Conservation (phyloP, 257 asterid species). For the Salvia rosmarinus region DNA sequence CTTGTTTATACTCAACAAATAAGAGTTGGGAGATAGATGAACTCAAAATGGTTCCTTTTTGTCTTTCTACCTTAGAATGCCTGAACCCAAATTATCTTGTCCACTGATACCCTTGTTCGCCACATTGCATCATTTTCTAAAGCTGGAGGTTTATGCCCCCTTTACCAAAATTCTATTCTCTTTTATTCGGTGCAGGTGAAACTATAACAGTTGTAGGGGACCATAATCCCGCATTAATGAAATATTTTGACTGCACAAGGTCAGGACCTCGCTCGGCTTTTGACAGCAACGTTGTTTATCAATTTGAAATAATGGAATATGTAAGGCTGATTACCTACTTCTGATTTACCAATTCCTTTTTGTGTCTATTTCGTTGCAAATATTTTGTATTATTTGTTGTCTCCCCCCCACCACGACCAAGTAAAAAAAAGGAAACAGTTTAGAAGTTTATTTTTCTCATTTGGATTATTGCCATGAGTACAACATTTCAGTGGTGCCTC, state of each 20-base stretch:
- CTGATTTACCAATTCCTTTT: conserved; percentile 18
- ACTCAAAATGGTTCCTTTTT: too few species aligned
- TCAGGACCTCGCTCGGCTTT: conserved; percentile 99
- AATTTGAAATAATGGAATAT: conserved; percentile 97
- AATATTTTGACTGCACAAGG: conserved; percentile 91
- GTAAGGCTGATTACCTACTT: conserved; percentile 57
- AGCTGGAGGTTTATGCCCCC: too few species aligned
- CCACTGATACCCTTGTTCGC: too few species aligned
- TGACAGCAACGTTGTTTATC: conserved; percentile 92
- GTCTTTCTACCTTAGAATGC: too few species aligned
- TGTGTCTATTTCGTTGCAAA: conserved; percentile 2
- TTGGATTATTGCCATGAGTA: too few species aligned
- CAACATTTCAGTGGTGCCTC: conserved; percentile 17
- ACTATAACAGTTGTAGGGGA: conserved; percentile 97
- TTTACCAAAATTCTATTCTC: too few species aligned
- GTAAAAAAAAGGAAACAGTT: background rate
- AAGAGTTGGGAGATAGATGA: background rate
- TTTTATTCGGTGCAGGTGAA: conserved; percentile 58
- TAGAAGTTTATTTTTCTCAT: conserved; percentile 8
- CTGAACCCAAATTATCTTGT: too few species aligned
- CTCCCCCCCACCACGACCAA: background rate
- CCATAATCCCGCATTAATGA: conserved; percentile 80
- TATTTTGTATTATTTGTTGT: conserved; percentile 1
- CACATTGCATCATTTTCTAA: too few species aligned
- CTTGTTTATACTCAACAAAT: conserved; percentile 1